These are phyloP conservation scores for Coemansia sp. DNA, from an alignment of 192 early-diverging fungal species.

Conservation along the genomic window DNA sequence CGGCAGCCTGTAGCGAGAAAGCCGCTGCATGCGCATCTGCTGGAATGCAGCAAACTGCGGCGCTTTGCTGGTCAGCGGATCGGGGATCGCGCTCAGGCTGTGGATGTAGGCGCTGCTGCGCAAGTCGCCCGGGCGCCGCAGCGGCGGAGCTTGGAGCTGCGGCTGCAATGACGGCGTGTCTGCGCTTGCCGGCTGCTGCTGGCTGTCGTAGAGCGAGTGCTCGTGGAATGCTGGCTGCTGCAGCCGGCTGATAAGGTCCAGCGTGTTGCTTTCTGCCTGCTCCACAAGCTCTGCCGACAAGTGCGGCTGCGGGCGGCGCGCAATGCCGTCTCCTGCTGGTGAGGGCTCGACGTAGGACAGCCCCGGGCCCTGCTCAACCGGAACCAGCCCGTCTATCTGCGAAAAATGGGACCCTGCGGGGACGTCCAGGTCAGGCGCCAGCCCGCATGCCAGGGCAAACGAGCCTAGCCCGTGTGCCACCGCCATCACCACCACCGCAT, in stretches of 20 bases:
- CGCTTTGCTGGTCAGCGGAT: constrained; percentile 24
- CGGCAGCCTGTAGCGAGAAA: constrained; percentile 27
- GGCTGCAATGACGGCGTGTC: constrained; percentile 4
- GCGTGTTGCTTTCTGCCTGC: constrained; percentile 28
- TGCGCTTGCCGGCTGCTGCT: constrained; percentile 10
- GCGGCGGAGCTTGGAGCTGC: constrained; percentile 5
- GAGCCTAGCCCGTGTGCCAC: constrained; percentile 42
- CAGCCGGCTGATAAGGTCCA: constrained; percentile 24
- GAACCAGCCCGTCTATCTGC: constrained; percentile 14
- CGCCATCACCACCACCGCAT: constrained; percentile 28
- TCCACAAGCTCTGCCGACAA: constrained; percentile 21
- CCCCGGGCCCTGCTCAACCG: constrained; percentile 15
- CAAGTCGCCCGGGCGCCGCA: constrained; percentile 13
- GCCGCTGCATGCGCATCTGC: constrained; percentile 30
- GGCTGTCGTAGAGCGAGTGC: background rate
- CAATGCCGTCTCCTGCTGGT: background rate
- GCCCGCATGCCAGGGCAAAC: constrained; percentile 36
- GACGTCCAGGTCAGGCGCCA: constrained; percentile 38
- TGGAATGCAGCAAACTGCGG: constrained; percentile 43
- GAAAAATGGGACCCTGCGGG: constrained; percentile 35
- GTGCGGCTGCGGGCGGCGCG: constrained; percentile 7
- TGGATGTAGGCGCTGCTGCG: constrained; percentile 11
- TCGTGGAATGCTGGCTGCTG: constrained; percentile 13
- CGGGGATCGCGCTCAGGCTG: constrained; percentile 9
- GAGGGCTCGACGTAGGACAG: constrained; percentile 17